A percentile compares a stretch with the other conserved stretches of the same genome.
phyloP scores from a whole-genome alignment of 352 stramenopile species.

The Saprolegnia diclina region DNA sequence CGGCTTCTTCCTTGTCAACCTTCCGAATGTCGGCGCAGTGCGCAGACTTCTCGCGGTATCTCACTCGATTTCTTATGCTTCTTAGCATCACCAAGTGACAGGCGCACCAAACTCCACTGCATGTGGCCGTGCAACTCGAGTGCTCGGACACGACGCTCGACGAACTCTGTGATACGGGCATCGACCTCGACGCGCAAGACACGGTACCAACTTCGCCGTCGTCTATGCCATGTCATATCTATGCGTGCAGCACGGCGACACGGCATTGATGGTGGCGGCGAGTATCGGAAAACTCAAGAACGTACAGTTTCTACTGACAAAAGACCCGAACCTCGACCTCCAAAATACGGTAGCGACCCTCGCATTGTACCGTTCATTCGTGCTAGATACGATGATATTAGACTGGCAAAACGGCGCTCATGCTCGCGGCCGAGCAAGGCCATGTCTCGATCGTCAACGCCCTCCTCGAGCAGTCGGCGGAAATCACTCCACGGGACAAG shows the following conservation, averaged over 20 bases:
- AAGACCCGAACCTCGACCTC: not conserved
- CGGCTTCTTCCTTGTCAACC: not conserved
- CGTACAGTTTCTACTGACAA: not conserved
- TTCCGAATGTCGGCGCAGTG: not conserved
- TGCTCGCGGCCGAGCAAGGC: no score
- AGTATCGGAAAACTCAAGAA: not conserved
- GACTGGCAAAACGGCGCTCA: no score
- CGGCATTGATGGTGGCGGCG: constrained; percentile 2
- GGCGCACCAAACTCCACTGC: not conserved
- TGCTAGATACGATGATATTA: no score
- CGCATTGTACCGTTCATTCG: no score
- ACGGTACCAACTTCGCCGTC: not conserved
- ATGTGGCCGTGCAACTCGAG: not conserved
- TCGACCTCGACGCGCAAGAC: constrained; percentile 4
- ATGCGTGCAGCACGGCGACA: not conserved
- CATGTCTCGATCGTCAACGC: no score
- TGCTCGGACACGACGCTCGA: not conserved
- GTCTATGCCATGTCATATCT: no score
- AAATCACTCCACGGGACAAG: not conserved
- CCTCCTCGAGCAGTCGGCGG: no score
- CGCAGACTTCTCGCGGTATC: not conserved
- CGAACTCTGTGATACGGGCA: not conserved
- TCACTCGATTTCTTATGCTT: not conserved
- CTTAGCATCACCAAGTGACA: not conserved
- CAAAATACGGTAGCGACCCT: not conserved